Evolutionary conservation across 805 yeast species (phyloP), one percentile per base, ranked within the genome.

Genomic region (Priceomyces fermenticarens): DNA sequence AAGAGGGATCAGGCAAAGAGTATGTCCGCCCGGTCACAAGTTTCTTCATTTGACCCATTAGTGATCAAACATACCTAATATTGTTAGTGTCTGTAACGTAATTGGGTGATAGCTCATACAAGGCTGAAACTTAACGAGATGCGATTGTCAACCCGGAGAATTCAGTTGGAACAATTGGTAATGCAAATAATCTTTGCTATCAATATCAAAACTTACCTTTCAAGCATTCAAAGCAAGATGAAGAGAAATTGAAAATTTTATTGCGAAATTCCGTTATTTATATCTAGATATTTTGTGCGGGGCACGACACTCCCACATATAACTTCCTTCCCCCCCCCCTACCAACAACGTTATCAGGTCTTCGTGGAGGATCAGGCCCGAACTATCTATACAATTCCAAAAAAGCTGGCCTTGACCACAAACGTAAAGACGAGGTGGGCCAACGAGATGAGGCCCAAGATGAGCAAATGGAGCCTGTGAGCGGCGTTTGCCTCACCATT

Each of bases 321-420:
- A n/a, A n/a, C n/a, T n/a, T n/a, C n/a, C n/a, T n/a, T n/a, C n/a
- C n/a, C n/a, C n/a, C n/a, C n/a, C n/a, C n/a, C n/a, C n/a, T n/a
- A n/a, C n/a, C n/a, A n/a, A n/a, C n/a, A n/a, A n/a, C n/a, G n/a
- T n/a, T n/a, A n/a, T n/a, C n/a, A n/a, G n/a, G n/a, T n/a, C n/a
- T n/a, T n/a, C n/a, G n/a, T n/a, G n/a, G n/a, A n/a, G n/a, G n/a
- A n/a, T n/a, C n/a, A 35, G 35, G 27, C 41, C 37, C 41, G 41
- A 37, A 40, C 37, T 13, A 15, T 32, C 38, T 35, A 35, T 26
- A 27, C 38, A 35, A 60, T 51, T 16, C 80, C 81, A 54, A 85
- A 85, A 65, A 83, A 85, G 39, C 78, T 62, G 10, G 82, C 67
- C 60, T 84, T 83, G 36, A 85, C 85, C 6, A 81, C 75, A 31